phyloP scores from a whole-genome alignment of 192 early-diverging fungal species.

The Geranomyces variabilis region DNA sequence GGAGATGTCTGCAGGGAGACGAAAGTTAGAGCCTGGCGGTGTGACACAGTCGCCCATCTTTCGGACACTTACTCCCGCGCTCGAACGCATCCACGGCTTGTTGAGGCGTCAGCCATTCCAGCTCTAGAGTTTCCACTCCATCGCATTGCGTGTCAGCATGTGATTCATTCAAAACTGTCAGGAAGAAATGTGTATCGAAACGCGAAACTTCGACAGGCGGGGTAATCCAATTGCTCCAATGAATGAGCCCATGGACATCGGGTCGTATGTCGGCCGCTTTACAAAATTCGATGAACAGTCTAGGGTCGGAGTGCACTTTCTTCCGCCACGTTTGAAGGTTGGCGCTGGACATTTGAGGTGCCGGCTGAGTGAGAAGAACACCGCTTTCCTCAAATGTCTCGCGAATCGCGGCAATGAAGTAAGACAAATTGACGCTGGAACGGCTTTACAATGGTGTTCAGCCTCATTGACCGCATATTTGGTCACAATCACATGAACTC shows the following conservation, averaged over 20 bases:
- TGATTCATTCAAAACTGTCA: conserved; percentile 57
- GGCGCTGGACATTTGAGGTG: conserved; percentile 11
- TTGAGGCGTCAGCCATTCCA: conserved; percentile 73
- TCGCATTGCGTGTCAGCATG: conserved; percentile 37
- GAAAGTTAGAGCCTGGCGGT: not conserved
- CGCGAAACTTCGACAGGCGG: conserved; percentile 59
- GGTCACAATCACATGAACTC: not conserved
- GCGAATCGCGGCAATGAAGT: conserved; percentile 68
- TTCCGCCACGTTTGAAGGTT: conserved; percentile 58
- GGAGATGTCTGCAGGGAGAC: conserved; percentile 35
- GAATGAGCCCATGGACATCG: conserved; percentile 48
- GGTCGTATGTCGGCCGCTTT: conserved; percentile 46
- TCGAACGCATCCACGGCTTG: conserved; percentile 57
- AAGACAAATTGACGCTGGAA: conserved; percentile 28
- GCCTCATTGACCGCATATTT: not conserved
- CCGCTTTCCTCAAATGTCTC: conserved; percentile 81
- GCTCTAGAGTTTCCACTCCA: conserved; percentile 61
- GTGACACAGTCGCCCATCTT: not conserved
- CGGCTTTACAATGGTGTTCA: not conserved
- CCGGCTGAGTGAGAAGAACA: conserved; percentile 57
- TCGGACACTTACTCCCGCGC: conserved; percentile 10
- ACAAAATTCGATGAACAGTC: conserved; percentile 57
- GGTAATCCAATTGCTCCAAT: conserved; percentile 72
- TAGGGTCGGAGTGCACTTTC: conserved; percentile 49
- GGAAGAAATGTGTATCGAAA: conserved; percentile 70